Evolutionary conservation across 345 rosid genomes (phyloP).

Genomic region (Eucalyptus marginata): DNA sequence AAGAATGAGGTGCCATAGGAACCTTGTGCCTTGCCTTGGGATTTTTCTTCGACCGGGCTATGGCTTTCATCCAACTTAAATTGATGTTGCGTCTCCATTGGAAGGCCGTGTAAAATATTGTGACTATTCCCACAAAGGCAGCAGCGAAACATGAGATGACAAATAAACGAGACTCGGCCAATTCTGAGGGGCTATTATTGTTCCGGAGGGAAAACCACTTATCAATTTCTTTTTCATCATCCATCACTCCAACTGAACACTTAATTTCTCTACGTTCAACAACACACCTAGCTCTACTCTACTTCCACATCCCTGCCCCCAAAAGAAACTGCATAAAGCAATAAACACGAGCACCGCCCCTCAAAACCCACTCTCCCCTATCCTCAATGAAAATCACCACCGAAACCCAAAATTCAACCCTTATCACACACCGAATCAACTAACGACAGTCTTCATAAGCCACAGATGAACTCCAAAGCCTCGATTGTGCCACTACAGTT

Average conservation of each 20-base stretch:
- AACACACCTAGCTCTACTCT: background rate
- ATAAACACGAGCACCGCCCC: background rate
- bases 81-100: conserved; percentile 97
- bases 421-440: background rate
- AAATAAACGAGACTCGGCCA: conserved; percentile 40
- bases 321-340: background rate
- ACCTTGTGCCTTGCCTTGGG: conserved; percentile 72
- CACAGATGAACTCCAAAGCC: background rate
- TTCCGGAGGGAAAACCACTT: conserved; percentile 37
- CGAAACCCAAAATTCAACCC: background rate
- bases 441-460: background rate
- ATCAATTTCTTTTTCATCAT: conserved; percentile 44
- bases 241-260: conserved; percentile 28
- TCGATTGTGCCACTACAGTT: background rate
- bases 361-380: background rate
- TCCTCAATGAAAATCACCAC: background rate
- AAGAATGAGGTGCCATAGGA: conserved; percentile 62
- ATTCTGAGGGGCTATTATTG: conserved; percentile 28
- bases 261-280: background rate
- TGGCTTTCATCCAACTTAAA: conserved; percentile 90
- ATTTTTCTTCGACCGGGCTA: conserved; percentile 83
- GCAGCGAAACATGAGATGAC: conserved; percentile 58
- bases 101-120: conserved; percentile 81
- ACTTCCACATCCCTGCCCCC: background rate
- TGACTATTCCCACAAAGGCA: conserved; percentile 69